Evolutionary conservation across 139 green algal genomes (phyloP).

Genomic region (Haematococcus lacustris): DNA sequence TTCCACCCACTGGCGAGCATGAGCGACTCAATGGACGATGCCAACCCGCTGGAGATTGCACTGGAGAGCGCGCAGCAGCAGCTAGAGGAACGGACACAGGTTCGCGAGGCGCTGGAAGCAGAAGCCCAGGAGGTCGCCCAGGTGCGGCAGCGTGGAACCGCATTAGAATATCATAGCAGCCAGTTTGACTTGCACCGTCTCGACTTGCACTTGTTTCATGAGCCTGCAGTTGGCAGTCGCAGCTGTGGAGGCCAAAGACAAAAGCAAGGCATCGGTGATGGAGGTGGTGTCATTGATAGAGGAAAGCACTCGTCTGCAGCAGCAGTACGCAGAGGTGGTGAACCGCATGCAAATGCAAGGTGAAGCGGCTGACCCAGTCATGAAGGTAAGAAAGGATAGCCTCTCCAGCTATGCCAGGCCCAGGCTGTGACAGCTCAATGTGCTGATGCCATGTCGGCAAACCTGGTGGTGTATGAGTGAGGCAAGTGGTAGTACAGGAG

Average conservation of each 20-base stretch:
- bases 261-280: constrained; percentile 21
- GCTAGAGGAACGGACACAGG: constrained; percentile 20
- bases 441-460: too few relatives aligned
- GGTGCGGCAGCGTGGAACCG: too few relatives aligned
- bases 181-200: too few relatives aligned
- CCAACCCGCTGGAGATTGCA: constrained; percentile 1
- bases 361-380: too few relatives aligned
- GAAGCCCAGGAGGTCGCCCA: constrained; percentile 42
- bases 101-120: constrained; percentile 45
- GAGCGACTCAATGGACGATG: background rate
- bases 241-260: constrained; percentile 23
- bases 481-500: too few relatives aligned
- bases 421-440: too few relatives aligned
- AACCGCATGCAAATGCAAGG: too few relatives aligned
- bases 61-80: background rate
- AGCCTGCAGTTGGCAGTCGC: constrained; percentile 50
- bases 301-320: constrained; percentile 19
- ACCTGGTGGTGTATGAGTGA: too few relatives aligned
- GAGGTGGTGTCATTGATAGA: constrained; percentile 32
- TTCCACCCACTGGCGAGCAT: background rate
- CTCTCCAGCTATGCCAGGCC: too few relatives aligned
- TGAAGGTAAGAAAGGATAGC: too few relatives aligned
- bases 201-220: too few relatives aligned
- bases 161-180: too few relatives aligned
- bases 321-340: constrained; percentile 14